A percentile compares a stretch with the other conserved stretches of the same genome.
Evolutionary conservation across 352 stramenopile species (phyloP).

Genomic region (Phytophthora tentaculata): DNA sequence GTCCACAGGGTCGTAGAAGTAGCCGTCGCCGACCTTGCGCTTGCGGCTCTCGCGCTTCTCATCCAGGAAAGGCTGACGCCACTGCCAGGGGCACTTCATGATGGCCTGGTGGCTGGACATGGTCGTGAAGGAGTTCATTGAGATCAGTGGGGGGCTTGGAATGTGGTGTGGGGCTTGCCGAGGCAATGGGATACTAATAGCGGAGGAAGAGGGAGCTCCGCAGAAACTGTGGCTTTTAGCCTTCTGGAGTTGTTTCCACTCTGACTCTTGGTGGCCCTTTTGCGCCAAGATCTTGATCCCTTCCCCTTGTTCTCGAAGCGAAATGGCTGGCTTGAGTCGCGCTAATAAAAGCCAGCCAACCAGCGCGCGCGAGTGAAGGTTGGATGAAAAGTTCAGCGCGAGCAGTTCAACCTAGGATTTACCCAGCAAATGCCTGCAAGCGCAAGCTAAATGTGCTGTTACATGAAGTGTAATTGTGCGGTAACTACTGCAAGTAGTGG

Average conservation of each 20-base stretch:
- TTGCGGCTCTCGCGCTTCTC: constrained; percentile 85
- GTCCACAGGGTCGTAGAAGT: constrained; percentile 88
- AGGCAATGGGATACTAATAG: constrained; percentile 17
- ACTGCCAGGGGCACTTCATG: constrained; percentile 91
- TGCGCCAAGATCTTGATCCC: constrained; percentile 40
- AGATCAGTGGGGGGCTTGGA: background rate
- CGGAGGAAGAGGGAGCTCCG: constrained; percentile 10
- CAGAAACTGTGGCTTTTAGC: constrained; percentile 20
- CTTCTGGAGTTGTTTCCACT: constrained; percentile 26
- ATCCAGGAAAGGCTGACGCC: constrained; percentile 85
- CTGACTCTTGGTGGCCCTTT: constrained; percentile 43
- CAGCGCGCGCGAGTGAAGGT: constrained; percentile 12
- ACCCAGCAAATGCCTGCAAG: constrained; percentile 9
- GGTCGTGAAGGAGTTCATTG: constrained; percentile 62
- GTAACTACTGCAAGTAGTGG: background rate
- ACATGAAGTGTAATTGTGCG: background rate
- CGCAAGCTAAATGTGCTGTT: constrained; percentile 5
- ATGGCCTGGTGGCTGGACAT: constrained; percentile 80
- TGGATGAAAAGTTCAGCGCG: constrained; percentile 1
- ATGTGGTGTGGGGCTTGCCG: background rate
- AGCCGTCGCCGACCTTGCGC: constrained; percentile 82
- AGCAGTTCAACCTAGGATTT: constrained; percentile 22
- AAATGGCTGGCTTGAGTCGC: constrained; percentile 25
- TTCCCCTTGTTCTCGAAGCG: constrained; percentile 43
- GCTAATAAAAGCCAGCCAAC: constrained; percentile 35